A percentile compares a stretch with the other conserved stretches of the same genome.
phyloP scores from a whole-genome alignment of 108 stramenopile species.

The Epipyxis sp. region DNA sequence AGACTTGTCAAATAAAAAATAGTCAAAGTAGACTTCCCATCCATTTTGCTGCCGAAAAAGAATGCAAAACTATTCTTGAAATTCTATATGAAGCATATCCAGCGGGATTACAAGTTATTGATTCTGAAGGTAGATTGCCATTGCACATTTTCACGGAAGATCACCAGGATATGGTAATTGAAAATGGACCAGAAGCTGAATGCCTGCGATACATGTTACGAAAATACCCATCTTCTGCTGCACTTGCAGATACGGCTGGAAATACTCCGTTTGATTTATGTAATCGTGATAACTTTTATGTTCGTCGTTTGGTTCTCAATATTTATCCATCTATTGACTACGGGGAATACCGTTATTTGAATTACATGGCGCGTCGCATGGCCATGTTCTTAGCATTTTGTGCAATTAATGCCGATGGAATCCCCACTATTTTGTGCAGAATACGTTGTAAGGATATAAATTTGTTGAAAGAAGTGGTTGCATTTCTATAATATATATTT shows the following conservation, averaged over 20 bases:
- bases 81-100: not conserved
- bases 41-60: not conserved
- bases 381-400: not conserved
- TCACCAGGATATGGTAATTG: not conserved
- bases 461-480: not conserved
- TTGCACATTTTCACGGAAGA: not conserved
- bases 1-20: not conserved
- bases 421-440: not conserved
- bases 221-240: not conserved
- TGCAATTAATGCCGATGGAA: constrained; percentile 15
- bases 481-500: not conserved
- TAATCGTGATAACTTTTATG: not conserved
- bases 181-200: not conserved
- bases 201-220: not conserved
- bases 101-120: not conserved
- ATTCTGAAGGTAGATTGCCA: not conserved
- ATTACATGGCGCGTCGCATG: not conserved
- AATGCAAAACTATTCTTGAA: not conserved
- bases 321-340: not conserved
- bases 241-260: not conserved
- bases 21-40: not conserved
- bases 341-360: not conserved
- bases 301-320: not conserved
- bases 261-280: not conserved
- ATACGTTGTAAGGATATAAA: not conserved